These are phyloP conservation scores for Wickerhamomyces hampshirensis DNA, from an alignment of 805 yeast species.

Conservation along the genomic window DNA sequence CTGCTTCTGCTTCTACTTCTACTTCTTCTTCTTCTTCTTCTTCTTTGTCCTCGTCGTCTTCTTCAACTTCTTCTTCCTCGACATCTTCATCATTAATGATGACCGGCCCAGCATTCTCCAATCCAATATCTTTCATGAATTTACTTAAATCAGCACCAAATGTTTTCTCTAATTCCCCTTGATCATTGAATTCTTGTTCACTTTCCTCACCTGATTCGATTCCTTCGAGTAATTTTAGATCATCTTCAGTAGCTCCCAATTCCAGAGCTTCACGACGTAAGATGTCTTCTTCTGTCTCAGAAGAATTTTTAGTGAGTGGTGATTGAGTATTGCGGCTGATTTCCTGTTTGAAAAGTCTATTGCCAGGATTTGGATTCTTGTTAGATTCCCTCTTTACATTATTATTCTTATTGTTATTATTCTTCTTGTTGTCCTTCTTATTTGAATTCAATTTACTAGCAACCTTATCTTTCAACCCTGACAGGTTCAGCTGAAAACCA, in stretches of 20 bases:
- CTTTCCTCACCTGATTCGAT: slow-evolving; percentile 45
- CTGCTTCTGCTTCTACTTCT: slow-evolving; percentile 16
- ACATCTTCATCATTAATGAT: slow-evolving; percentile 33
- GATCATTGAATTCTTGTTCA: slow-evolving; percentile 31
- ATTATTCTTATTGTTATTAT: slow-evolving; percentile 19
- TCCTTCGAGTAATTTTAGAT: slow-evolving; percentile 57
- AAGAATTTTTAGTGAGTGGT: neutral
- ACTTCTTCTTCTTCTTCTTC: slow-evolving; percentile 22
- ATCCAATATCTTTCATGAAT: slow-evolving; percentile 66
- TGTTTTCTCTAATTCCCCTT: slow-evolving; percentile 28
- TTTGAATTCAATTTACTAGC: slow-evolving; percentile 41
- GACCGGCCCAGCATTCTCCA: slow-evolving; percentile 37
- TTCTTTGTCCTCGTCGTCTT: slow-evolving; percentile 20
- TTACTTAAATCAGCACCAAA: slow-evolving; percentile 51
- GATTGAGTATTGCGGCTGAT: neutral
- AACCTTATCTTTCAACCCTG: slow-evolving; percentile 63
- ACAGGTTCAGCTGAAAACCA: slow-evolving; percentile 26
- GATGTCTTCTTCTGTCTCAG: slow-evolving; percentile 5
- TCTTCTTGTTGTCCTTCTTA: slow-evolving; percentile 22
- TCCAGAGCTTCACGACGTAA: slow-evolving; percentile 71
- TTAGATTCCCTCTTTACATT: slow-evolving; percentile 6
- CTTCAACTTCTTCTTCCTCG: slow-evolving; percentile 31
- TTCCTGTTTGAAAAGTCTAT: neutral
- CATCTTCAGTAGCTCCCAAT: slow-evolving; percentile 85
- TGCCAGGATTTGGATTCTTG: slow-evolving; percentile 1